Base-by-base conservation (phyloP, 176 grass and related monocot species). In the Typha latifolia region DNA sequence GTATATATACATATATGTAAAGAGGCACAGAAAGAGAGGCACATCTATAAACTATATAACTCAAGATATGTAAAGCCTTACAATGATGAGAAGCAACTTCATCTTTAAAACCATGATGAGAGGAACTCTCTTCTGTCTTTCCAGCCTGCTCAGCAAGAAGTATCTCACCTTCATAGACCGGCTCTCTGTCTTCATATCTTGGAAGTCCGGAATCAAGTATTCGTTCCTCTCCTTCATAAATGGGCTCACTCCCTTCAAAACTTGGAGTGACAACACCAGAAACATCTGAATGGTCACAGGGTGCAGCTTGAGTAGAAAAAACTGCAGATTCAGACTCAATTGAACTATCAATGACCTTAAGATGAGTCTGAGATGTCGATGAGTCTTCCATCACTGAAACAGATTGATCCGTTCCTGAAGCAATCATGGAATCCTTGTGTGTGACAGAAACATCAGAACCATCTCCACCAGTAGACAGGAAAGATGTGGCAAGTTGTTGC, bases 161-260 rank as follows among this genome's bases (percentile, higher is more conserved):
- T 62, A 71, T 71, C 68, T 90, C 95, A 74, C 89, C 95, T 74
- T 99, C 95, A 69, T 99, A 94, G 27, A 99, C 79, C 14, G 89
- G 95, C 76, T 94, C 89, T 31, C 71, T 76, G 75, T 75, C 85
- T 78, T 74, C 76, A 77, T 76, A 83, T 68, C 63, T 50, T 47
- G 79, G 47, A 68, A 72, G 62, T 73, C 63, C 61, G 26, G 48
- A 80, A 72, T 82, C 82, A 80, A 94, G 76, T 64, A 93, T 66
- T 48, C 83, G 81, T 56, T 94, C 95, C 87, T 94, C 95, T 72
- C 95, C 95, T 90, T 99, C 85, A 74, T 99, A 99, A 69, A 99
- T 87, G 72, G 89, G 89, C 48, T 99, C 95, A 63, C 62, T 82
- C 62, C 56, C 84, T 63, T 87, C 70, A 64, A 87, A 53, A 47